These are phyloP conservation scores for Schrenkiella parvula DNA, from an alignment of 345 rosid genomes.

Conservation along the genomic window DNA sequence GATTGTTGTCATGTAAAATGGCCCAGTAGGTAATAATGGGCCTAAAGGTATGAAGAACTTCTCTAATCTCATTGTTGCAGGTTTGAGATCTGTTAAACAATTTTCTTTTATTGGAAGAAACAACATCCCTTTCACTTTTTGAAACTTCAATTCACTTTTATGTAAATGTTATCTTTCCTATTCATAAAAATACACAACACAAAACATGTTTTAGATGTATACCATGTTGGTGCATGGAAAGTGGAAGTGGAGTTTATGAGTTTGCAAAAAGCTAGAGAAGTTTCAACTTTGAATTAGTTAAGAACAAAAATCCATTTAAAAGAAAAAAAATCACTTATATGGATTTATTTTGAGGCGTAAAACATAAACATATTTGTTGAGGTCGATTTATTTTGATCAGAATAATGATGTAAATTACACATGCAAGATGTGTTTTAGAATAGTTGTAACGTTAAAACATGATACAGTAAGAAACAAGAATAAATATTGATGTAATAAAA, in stretches of 20 bases:
- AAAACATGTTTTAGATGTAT: background rate
- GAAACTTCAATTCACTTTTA: slow-evolving; percentile 13
- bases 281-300: background rate
- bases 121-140: slow-evolving; percentile 9
- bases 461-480: no score
- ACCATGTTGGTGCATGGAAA: slow-evolving; percentile 14
- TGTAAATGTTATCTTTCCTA: slow-evolving; percentile 3
- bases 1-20: background rate
- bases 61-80: background rate
- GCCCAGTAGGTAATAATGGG: background rate
- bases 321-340: no score
- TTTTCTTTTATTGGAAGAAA: background rate
- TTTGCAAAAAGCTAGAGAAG: background rate
- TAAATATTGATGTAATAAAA: no score
- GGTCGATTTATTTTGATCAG: no score
- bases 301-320: no score
- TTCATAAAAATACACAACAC: background rate
- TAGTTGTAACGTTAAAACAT: no score
- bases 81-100: background rate
- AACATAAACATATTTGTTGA: no score
- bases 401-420: no score
- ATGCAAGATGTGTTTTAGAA: no score
- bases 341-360: no score
- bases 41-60: background rate
- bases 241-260: background rate